Base-by-base conservation (phyloP, 2,329 filamentous ascomycete species). In the Cladobotryum protrusum region DNA sequence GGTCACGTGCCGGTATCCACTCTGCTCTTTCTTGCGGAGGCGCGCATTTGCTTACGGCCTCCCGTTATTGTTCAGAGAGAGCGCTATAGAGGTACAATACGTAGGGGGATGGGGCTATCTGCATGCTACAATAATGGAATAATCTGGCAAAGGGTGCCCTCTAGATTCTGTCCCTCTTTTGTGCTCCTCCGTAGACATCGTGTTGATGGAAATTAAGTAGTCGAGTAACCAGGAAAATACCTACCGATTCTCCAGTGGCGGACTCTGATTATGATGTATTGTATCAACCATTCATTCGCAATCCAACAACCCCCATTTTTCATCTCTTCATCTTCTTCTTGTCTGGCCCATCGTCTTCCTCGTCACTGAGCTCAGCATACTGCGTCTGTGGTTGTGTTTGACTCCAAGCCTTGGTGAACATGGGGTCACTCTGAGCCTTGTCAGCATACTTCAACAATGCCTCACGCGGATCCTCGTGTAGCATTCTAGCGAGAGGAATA, bases 371-470 rank as follows among this genome's bases (percentile, higher is more conserved):
- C 40, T 96, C 88, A 7, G 87, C 87, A 72, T 95, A 99, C 57
- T 96, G 86, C 20, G 91, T 89, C 58, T 91, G 85, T 0, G 93
- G 93, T 71, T 97, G 92, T 35, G 90, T 97, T 59, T 86, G 79
- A 63, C 86, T 87, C 87, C 90, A 99, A 14, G 91, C 93, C 58
- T 87, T 89, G 29, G 93, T 99, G 63, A 97, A 99, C 60, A 96
- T 78, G 1, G 91, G 92, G 64, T 97, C 91, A 64, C 89, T 92
- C 69, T 95, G 83, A 12, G 91, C 90, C 64, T 95, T 85, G 49
- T 95, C 89, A 35, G 90, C 92, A 74, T 97, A 99, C 72, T 95
- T 96, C 53, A 99, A 72, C 62, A 99, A 72, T 42, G 93, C 93
- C 69, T 96, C 93, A 56, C 93, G 77, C 0, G 93, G 93, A 72